Conservation (phyloP, 192 early-diverging fungal genomes). For the Funneliformis mosseae region DNA sequence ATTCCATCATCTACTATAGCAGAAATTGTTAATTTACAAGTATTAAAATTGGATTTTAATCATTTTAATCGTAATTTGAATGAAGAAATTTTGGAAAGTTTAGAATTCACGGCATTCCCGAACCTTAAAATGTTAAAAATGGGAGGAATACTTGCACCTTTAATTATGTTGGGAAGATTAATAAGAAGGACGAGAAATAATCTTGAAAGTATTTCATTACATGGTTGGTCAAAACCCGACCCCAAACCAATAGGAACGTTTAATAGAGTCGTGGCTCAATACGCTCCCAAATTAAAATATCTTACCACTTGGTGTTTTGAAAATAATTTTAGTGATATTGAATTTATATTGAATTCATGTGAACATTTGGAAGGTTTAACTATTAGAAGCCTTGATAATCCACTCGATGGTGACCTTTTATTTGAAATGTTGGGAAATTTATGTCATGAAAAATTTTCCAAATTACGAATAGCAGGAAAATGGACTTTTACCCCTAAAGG, state of each 20-base stretch:
- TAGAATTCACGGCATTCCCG: background rate
- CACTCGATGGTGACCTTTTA: background rate
- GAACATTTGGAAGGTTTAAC: background rate
- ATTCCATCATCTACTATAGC: background rate
- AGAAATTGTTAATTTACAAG: background rate
- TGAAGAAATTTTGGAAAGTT: slow-evolving; percentile 9
- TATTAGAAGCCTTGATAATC: background rate
- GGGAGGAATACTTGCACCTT: background rate
- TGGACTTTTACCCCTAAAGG: background rate
- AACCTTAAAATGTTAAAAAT: background rate
- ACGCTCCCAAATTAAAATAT: background rate
- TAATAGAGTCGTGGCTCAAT: background rate
- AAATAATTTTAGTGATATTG: slow-evolving; percentile 6
- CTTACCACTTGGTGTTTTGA: background rate
- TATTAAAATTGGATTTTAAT: background rate
- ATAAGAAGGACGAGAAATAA: slow-evolving; percentile 1
- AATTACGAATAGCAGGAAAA: slow-evolving; percentile 6
- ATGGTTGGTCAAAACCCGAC: background rate
- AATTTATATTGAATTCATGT: slow-evolving; percentile 1
- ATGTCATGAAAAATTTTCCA: background rate
- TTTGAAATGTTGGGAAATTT: background rate
- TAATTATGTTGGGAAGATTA: background rate
- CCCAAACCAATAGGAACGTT: background rate
- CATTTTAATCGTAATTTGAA: background rate
- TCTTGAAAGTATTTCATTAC: slow-evolving; percentile 5